Evolutionary conservation across 129 eudicot genomes (phyloP).

Genomic region (Flaveria bidentis): DNA sequence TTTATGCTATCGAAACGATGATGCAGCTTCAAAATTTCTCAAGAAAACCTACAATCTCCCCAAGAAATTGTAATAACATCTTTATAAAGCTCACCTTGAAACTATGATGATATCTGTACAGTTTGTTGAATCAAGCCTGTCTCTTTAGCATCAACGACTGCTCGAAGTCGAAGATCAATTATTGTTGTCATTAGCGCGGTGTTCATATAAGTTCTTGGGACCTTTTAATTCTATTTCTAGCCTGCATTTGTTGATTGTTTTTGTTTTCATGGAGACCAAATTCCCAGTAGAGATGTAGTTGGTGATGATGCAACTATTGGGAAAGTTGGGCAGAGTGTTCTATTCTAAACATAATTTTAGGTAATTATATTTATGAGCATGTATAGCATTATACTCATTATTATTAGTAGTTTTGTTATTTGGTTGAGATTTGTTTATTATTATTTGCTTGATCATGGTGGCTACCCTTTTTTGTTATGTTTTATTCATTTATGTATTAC

Average conservation of each 20-base stretch:
- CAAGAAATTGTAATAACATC: slow-evolving; percentile 47
- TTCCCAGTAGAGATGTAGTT: slow-evolving; percentile 25
- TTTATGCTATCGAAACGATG: slow-evolving; percentile 90
- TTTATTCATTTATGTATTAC: not conserved
- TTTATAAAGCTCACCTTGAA: not conserved
- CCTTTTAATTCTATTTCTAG: slow-evolving; percentile 25
- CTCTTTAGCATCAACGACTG: slow-evolving; percentile 8
- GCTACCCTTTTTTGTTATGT: not conserved
- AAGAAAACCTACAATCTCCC: slow-evolving; percentile 95
- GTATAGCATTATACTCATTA: slow-evolving; percentile 21
- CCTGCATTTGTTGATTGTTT: slow-evolving; percentile 32
- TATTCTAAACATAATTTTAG: slow-evolving; percentile 3
- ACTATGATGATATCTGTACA: slow-evolving; percentile 34
- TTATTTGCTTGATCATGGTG: not conserved
- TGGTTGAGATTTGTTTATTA: not conserved
- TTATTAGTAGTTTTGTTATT: not conserved
- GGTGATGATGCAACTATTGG: slow-evolving; percentile 14
- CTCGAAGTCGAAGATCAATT: slow-evolving; percentile 31
- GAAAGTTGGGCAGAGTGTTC: slow-evolving; percentile 17
- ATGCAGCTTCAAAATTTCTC: slow-evolving; percentile 80
- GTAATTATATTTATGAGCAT: slow-evolving; percentile 27
- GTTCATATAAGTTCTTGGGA: slow-evolving; percentile 36
- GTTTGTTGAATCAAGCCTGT: slow-evolving; percentile 29
- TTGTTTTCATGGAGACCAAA: slow-evolving; percentile 29
- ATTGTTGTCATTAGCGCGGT: slow-evolving; percentile 26